These are phyloP conservation scores for Mycena vitilis DNA, from an alignment of 768 basidiomycete species.

Conservation along the genomic window DNA sequence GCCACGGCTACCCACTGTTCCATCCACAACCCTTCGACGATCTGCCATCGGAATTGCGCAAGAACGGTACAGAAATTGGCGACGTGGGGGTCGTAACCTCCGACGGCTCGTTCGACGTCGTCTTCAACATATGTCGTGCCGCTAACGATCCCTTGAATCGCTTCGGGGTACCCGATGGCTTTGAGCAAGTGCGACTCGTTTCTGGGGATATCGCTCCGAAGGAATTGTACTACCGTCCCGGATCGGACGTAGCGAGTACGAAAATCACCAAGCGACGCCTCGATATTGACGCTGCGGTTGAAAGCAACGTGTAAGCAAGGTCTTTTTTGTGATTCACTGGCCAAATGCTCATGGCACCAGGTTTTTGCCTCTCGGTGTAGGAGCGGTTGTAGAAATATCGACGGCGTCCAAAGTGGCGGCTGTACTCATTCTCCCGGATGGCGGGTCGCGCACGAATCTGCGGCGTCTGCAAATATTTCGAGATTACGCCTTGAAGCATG, in stretches of 20 bases:
- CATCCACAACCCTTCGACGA: conserved; percentile 26
- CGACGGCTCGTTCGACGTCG: conserved; percentile 29
- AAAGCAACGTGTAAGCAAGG: conserved; percentile 12
- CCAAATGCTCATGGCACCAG: neutral
- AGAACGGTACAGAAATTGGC: conserved; percentile 21
- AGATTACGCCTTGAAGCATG: conserved; percentile 27
- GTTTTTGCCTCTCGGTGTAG: conserved; percentile 4
- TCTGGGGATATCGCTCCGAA: conserved; percentile 5
- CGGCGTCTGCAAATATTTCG: conserved; percentile 11
- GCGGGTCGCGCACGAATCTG: conserved; percentile 21
- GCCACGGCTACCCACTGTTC: conserved; percentile 26
- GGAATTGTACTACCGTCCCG: neutral
- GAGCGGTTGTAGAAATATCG: conserved; percentile 21
- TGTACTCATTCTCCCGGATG: conserved; percentile 29
- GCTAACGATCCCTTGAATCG: conserved; percentile 29
- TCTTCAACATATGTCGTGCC: conserved; percentile 36
- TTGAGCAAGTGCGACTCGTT: conserved; percentile 17
- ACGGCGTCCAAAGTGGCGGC: conserved; percentile 18
- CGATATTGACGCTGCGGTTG: conserved; percentile 6
- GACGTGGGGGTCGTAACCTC: conserved; percentile 34
- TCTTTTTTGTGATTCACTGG: neutral
- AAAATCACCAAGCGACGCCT: conserved; percentile 16
- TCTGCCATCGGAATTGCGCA: conserved; percentile 4
- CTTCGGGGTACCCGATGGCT: conserved; percentile 29
- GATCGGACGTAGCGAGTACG: conserved; percentile 20